Evolutionary conservation across 75 land plant species (phyloP).

Genomic region (Picea sitchensis): DNA sequence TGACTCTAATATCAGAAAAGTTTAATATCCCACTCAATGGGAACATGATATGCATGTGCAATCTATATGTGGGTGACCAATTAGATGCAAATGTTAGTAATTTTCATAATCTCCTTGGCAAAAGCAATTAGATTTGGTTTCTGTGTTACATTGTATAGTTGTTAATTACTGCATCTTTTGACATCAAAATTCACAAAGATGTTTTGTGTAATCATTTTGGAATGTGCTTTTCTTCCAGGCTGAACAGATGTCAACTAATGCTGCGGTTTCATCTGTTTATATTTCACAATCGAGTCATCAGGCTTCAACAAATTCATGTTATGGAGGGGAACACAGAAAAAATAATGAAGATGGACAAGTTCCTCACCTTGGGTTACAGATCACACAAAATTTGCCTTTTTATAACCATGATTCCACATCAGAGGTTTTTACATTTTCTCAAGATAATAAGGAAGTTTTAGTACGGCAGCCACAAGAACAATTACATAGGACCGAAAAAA

Average conservation of each 20-base stretch:
- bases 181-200: background rate
- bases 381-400: background rate
- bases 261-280: slow-evolving; percentile 5
- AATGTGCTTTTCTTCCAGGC: slow-evolving; percentile 10
- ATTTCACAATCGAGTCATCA: background rate
- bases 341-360: background rate
- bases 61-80: background rate
- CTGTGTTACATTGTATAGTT: background rate
- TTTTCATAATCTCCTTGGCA: background rate
- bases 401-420: background rate
- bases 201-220: background rate
- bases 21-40: background rate
- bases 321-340: background rate
- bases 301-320: background rate
- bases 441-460: background rate
- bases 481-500: background rate
- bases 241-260: slow-evolving; percentile 4
- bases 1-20: background rate
- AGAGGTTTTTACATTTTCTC: background rate
- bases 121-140: background rate
- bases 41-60: background rate
- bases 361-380: background rate
- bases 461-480: slow-evolving; percentile 4
- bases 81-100: background rate
- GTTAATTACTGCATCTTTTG: background rate